These are phyloP conservation scores for Penicillium dipodomyicola DNA, from an alignment of 495 filamentous ascomycete species.

Conservation along the genomic window DNA sequence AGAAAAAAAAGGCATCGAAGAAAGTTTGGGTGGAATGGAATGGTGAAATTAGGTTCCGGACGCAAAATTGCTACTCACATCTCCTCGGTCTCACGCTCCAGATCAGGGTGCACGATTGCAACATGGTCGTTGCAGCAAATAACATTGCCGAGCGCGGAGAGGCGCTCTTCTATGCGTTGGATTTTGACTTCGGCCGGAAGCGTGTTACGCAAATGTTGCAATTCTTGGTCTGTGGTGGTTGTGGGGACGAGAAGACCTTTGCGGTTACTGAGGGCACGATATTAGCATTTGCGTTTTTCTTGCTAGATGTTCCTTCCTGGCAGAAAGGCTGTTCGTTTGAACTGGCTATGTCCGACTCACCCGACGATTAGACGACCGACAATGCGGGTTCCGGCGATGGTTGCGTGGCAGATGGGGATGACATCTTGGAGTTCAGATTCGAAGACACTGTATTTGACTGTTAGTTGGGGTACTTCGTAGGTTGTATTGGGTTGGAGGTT, in stretches of 20 bases:
- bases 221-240: conserved; percentile 93
- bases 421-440: conserved; percentile 96
- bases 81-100: conserved; percentile 94
- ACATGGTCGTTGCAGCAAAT: conserved; percentile 97
- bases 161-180: conserved; percentile 91
- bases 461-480: conserved; percentile 6
- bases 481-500: not conserved
- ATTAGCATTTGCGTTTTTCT: conserved; percentile 15
- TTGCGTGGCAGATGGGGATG: conserved; percentile 94
- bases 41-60: not conserved
- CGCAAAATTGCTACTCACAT: conserved; percentile 45
- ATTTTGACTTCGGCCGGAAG: conserved; percentile 89
- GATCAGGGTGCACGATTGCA: conserved; percentile 91
- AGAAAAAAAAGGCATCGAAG: not conserved
- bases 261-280: conserved; percentile 63
- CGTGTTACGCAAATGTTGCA: conserved; percentile 92
- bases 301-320: not conserved
- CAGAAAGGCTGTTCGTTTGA: not conserved
- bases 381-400: conserved; percentile 95
- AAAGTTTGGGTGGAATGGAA: not conserved
- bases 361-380: conserved; percentile 92
- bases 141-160: conserved; percentile 94
- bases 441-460: conserved; percentile 59
- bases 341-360: conserved; percentile 49
- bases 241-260: conserved; percentile 96